Evolutionary conservation across 2,329 filamentous ascomycete genomes (phyloP), one percentile per base, ranked within the genome.

Genomic region (Graphilbum ipis-grandicollis): DNA sequence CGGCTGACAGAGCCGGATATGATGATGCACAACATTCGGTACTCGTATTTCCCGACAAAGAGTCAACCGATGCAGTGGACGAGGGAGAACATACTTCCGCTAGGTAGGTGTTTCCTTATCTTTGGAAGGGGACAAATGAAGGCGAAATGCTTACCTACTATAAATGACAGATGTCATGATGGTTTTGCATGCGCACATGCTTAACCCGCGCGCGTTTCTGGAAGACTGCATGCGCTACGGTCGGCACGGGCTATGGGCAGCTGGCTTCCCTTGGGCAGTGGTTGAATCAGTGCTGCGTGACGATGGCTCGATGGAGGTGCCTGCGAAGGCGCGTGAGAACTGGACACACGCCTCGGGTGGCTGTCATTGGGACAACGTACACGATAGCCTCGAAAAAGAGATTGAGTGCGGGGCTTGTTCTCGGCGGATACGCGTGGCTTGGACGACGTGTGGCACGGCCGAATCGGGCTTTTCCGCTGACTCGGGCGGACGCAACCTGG

Each of bases 171-270:
- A 86, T 54, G 70, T 86, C 1, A 54, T 85, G 17, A 80, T 86
- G 76, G 74, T 86, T 0, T 81, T 77, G 75, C 81, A 88, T 52
- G 60, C 78, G 0, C 80, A 82, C 48, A 77, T 82, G 70, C 67
- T 88, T 3, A 86, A 85, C 46, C 81, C 81, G 0, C 63, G 76
- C 30, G 61, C 59, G n/a, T 86, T 75, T 49, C 65, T 84, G 4
- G 79, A 86, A 47, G 81, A 88, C 50, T 75, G 73, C 47, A 58
- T 84, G 38, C 65, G 78, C 8, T 55, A 60, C 21, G 71, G 69
- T 0, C 45, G 62, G 3, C 59, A 62, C 39, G 57, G 66, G 21
- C 51, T 69, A 3, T 85, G 79, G 75, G 56, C 59, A 2, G 61
- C 64, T 1, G 69, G 71, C 0, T 62, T 88, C 43, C 81, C 80